Evolutionary conservation across 164 flowering plant genomes (phyloP), one percentile per base, ranked within the genome.

Genomic region (Litsea cubeba): DNA sequence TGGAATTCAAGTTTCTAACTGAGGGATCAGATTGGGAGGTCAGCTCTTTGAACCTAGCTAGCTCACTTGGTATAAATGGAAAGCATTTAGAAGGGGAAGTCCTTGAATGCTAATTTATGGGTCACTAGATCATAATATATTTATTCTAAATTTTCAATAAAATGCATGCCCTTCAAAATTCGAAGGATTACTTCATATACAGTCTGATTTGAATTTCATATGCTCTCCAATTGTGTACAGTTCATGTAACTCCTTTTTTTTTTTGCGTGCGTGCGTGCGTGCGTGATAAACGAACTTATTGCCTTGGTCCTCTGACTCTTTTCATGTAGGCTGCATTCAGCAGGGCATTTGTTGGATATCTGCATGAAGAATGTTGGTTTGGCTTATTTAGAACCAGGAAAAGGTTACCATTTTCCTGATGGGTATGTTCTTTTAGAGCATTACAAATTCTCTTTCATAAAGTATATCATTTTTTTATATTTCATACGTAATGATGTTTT

Each of bases 331-430:
- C 69, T 94, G 80, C 98, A 94, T 80, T 88, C 95, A 70, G 95
- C 95, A 68, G 97, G 98, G 24, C 97, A 94, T 88, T 81, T 94
- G 81, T 80, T 94, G 74, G 97, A 94, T 81, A 76, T 73, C 15
- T 90, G 92, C 72, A 67, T 90, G 89, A 73, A 32, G 71, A 87
- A 81, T 72, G 88, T 87, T 7, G 98, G 97, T 66, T 81, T 88
- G 73, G 85, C 79, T 67, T 78, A 88, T 78, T 80, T 92, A 72
- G 87, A 86, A 79, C 92, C 97, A 2, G 84, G 82, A 28, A 92
- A 94, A 82, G 93, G 84, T 11, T 87, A 92, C 78, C 97, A 92
- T 82, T 94, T 94, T 28, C 90, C 97, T 73, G 91, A 92, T 72
- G 97, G 97, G 97, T 94, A 89, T 82, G 87, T 30, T 74, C 32